Evolutionary conservation across 179 eudicot species (phyloP).

Genomic region (Beta macrorhiza): DNA sequence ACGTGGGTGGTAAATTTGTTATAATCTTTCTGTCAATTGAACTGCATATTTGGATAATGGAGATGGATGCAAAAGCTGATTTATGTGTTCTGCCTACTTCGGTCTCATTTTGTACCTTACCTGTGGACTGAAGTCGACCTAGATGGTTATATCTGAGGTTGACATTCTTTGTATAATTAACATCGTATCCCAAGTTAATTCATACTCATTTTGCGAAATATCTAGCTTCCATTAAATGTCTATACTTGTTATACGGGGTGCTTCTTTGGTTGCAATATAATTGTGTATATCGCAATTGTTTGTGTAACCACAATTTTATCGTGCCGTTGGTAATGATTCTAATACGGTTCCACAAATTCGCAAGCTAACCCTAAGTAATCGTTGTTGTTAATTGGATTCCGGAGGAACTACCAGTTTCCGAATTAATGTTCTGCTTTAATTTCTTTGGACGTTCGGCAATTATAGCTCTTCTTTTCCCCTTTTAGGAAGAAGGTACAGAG

Average conservation of each 20-base stretch:
- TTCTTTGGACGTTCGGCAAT: too few relatives aligned
- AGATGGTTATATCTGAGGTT: neutral
- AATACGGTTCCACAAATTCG: too few relatives aligned
- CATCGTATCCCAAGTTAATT: neutral
- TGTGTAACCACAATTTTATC: neutral
- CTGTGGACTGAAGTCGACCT: neutral
- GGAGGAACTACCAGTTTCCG: too few relatives aligned
- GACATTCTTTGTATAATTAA: neutral
- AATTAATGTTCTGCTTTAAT: too few relatives aligned
- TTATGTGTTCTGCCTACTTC: conserved; percentile 9
- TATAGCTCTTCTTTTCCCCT: too few relatives aligned
- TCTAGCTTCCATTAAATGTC: neutral
- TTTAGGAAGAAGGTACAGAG: too few relatives aligned
- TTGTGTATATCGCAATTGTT: neutral
- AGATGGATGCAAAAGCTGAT: conserved; percentile 1
- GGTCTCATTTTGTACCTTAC: neutral
- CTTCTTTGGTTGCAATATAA: neutral
- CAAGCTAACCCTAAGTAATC: too few relatives aligned
- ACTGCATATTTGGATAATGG: conserved; percentile 9
- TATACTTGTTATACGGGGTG: too few relatives aligned
- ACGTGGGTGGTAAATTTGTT: conserved; percentile 57
- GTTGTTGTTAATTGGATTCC: too few relatives aligned
- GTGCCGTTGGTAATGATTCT: too few relatives aligned
- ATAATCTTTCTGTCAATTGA: neutral
- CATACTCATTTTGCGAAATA: neutral